Evolutionary conservation across 1,139 yeast species (phyloP), one percentile per base, ranked within the genome.

Genomic region (Scheffersomyces lignicola): DNA sequence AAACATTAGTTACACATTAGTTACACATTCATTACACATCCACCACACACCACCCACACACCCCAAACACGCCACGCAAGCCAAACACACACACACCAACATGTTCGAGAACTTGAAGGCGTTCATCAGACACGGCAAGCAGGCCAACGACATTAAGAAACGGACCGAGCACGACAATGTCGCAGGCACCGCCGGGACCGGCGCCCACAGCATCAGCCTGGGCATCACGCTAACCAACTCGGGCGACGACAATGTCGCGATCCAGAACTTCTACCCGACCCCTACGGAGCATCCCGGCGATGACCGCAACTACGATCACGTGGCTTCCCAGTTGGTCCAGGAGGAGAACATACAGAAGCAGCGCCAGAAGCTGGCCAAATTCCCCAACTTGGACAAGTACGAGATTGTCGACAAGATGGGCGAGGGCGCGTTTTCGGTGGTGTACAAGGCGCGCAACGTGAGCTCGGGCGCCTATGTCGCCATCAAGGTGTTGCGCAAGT

Each of bases 341-440:
- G 83, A 81, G 49, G 89, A 83, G 51, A 69, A 67, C 24, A 58
- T 55, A 25, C 56, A 58, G 59, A 48, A 58, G 56, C 46, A 58
- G 56, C 39, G 56, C 55, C 36, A 58, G 48, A 51, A 52, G 57
- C 48, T 71, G 31, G 48, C 70, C 14, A 56, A 63, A 33, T 79
- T 76, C 44, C 77, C 75, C 3, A 58, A 59, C 29, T 58, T 69
- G 38, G 65, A 67, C 5, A 58, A 63, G 40, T 87, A 85, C 51
- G 66, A 67, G 32, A 70, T 80, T 20, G 59, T 78, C 31, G 81
- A 80, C 35, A 81, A 82, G 52, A 72, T 88, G 39, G 96, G 97
- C 2, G 95, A 90, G 58, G 98, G 98, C 7, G 94, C 98, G 0
- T 92, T 92, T 58, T 89, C 94, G 13, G 81, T 85, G 32, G 96